Conservation (phyloP, 352 stramenopile species). For the Blastocystis sp. region DNA sequence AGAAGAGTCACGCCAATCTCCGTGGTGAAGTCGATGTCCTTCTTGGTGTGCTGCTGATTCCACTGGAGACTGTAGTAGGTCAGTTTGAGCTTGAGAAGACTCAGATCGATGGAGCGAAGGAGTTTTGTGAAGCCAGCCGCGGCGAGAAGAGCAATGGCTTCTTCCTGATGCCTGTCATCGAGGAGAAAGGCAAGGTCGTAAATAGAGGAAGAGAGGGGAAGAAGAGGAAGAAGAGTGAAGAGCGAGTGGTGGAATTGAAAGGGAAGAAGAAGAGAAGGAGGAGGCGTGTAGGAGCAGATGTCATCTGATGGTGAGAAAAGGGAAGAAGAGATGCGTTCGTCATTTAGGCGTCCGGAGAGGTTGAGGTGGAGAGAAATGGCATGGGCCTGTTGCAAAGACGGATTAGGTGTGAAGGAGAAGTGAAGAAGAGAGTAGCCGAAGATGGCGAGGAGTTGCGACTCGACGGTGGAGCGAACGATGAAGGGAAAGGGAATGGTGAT, state of each 20-base stretch:
- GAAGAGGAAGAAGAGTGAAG: background rate
- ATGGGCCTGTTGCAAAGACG: constrained; percentile 9
- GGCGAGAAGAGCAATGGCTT: background rate
- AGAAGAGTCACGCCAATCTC: background rate
- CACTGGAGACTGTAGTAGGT: background rate
- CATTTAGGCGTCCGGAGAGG: constrained; percentile 50
- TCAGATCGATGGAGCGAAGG: background rate
- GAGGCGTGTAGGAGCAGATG: constrained; percentile 9
- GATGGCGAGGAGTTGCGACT: constrained; percentile 12
- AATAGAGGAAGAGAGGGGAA: background rate
- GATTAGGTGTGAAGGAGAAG: background rate
- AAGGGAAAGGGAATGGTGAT: constrained; percentile 4
- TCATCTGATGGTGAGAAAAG: constrained; percentile 1
- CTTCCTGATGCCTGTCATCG: constrained; percentile 8
- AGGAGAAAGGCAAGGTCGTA: background rate
- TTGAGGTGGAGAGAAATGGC: background rate
- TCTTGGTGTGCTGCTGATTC: background rate
- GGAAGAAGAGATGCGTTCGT: background rate
- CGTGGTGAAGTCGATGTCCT: background rate
- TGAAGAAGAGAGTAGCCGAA: constrained; percentile 10
- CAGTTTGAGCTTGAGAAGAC: constrained; percentile 7
- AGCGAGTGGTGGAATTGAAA: background rate
- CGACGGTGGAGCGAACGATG: background rate
- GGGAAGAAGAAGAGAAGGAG: background rate
- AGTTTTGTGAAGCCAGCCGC: background rate